A percentile compares a stretch with the other conserved stretches of the same genome.
Conservation (phyloP, 2,329 filamentous ascomycete species). For the Fonsecaea erecta region DNA sequence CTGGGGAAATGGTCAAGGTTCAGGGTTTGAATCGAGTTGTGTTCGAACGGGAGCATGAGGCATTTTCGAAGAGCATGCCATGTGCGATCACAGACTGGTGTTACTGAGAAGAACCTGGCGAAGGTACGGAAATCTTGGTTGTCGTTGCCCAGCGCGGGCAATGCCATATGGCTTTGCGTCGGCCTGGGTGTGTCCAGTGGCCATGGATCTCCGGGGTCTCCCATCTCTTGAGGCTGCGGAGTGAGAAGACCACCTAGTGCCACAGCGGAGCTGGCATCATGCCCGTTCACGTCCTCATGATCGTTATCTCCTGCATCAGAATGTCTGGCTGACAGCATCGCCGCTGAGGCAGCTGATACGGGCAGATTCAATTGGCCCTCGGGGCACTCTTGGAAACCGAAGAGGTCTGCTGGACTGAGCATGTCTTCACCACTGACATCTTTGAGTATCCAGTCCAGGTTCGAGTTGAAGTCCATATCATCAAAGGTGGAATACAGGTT, state of each 20-base stretch:
- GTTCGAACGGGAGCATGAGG: not conserved
- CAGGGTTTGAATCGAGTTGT: not conserved
- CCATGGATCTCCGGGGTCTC: constrained; percentile 10
- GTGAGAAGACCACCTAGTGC: constrained; percentile 11
- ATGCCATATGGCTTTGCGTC: constrained; percentile 2
- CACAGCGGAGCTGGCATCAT: not conserved
- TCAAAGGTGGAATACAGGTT: constrained; percentile 7
- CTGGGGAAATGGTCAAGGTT: not conserved
- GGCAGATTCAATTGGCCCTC: not conserved
- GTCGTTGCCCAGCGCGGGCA: not conserved
- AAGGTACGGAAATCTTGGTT: not conserved
- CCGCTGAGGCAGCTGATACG: not conserved
- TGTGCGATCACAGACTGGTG: not conserved
- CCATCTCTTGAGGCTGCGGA: constrained; percentile 14
- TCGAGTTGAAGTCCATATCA: constrained; percentile 11
- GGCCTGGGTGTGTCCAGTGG: constrained; percentile 12
- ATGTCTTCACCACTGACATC: not conserved
- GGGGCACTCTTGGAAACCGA: not conserved
- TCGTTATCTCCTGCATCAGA: not conserved
- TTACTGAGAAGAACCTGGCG: not conserved
- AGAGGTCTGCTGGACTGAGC: not conserved
- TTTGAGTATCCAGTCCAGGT: constrained; percentile 17
- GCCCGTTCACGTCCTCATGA: not conserved
- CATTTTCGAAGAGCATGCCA: not conserved
- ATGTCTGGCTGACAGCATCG: not conserved